Evolutionary conservation across 2,329 filamentous ascomycete species (phyloP).

Genomic region (Fusarium denticulatum): DNA sequence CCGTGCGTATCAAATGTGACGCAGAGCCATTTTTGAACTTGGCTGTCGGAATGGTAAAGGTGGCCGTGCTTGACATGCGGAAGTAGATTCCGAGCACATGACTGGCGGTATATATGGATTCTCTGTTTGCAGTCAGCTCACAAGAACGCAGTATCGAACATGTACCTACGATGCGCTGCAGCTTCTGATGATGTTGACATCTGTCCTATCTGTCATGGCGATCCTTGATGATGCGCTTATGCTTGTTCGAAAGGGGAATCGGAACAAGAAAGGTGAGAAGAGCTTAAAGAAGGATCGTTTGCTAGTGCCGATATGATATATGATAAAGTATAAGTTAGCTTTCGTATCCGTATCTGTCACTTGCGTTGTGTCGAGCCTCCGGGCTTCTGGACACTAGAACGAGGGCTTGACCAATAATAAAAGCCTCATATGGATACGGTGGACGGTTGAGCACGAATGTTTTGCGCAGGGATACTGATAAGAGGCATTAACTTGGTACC

Average conservation of each 20-base stretch:
- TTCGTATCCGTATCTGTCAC: no score
- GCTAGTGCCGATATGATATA: neutral
- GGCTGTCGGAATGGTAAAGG: neutral
- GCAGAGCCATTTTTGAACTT: neutral
- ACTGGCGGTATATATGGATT: neutral
- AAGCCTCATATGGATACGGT: no score
- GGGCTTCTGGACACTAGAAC: no score
- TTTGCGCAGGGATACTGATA: no score
- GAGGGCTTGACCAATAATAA: no score
- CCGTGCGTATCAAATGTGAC: neutral
- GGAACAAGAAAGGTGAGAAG: neutral
- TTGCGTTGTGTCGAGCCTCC: no score
- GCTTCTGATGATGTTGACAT: neutral
- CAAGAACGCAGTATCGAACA: neutral
- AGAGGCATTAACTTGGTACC: no score
- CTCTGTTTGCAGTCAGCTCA: neutral
- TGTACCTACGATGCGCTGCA: neutral
- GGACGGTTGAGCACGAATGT: no score
- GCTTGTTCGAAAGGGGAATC: neutral
- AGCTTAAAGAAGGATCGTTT: neutral
- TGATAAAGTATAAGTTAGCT: neutral
- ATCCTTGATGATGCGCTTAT: neutral
- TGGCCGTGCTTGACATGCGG: rapidly evolving
- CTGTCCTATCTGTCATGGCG: neutral
- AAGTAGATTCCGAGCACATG: neutral